Evolutionary conservation across 78 protist genomes (phyloP).

Genomic region (Monosiga brevicollis): DNA sequence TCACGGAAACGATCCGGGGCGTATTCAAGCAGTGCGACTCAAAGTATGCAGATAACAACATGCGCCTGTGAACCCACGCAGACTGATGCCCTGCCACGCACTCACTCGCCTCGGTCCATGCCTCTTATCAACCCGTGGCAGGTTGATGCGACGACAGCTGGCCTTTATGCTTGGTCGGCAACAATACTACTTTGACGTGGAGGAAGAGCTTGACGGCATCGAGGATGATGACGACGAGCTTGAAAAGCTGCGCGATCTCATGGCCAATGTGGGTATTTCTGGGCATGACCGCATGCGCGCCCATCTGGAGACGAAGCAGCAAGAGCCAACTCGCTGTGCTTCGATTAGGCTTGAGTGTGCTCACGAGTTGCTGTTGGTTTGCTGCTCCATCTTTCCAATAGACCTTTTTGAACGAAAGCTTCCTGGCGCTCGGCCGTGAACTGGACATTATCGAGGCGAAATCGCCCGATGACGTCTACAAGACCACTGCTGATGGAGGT

Average conservation of each 20-base stretch:
- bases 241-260: slow-evolving; percentile 32
- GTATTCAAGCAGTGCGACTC: slow-evolving; percentile 6
- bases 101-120: too few species aligned
- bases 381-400: background rate
- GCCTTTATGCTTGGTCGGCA: slow-evolving; percentile 68
- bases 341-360: too few species aligned
- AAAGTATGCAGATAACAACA: background rate
- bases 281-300: too few species aligned
- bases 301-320: too few species aligned
- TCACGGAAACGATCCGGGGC: background rate
- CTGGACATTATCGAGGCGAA: slow-evolving; percentile 90
- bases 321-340: too few species aligned
- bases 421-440: slow-evolving; percentile 73
- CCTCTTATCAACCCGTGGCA: too few species aligned
- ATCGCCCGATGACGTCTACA: slow-evolving; percentile 94
- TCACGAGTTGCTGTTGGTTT: too few species aligned
- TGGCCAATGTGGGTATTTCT: slow-evolving; percentile 46
- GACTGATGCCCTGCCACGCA: too few species aligned
- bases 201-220: slow-evolving; percentile 16
- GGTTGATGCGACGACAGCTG: slow-evolving; percentile 51
- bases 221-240: slow-evolving; percentile 20
- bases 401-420: slow-evolving; percentile 56
- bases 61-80: background rate
- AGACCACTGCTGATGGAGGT: slow-evolving; percentile 38
- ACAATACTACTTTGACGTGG: slow-evolving; percentile 10